Evolutionary conservation across 2,329 filamentous ascomycete genomes (phyloP).

Genomic region (Neopestalotiopsis sp.): DNA sequence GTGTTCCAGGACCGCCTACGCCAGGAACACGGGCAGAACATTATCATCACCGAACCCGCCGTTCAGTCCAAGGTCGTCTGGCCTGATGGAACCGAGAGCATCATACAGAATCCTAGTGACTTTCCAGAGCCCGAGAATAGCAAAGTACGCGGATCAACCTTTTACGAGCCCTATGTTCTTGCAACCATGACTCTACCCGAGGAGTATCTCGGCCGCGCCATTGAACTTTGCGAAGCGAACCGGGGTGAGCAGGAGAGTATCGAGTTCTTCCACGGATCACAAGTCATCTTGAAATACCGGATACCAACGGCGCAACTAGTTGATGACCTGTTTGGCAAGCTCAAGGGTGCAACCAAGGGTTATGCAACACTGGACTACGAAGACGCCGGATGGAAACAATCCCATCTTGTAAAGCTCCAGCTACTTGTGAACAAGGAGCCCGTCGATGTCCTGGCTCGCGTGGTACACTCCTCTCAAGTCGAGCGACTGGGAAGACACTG

Average conservation of each 20-base stretch:
- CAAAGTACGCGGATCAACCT: constrained; percentile 47
- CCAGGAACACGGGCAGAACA: constrained; percentile 91
- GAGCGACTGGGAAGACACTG: constrained; percentile 82
- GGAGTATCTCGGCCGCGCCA: constrained; percentile 91
- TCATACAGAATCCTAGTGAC: constrained; percentile 84
- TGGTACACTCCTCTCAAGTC: constrained; percentile 83
- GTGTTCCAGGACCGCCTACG: constrained; percentile 95
- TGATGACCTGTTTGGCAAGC: constrained; percentile 95
- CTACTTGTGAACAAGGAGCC: constrained; percentile 91
- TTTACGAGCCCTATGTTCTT: constrained; percentile 61
- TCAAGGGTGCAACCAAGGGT: constrained; percentile 92
- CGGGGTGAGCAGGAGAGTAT: constrained; percentile 86
- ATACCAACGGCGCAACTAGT: constrained; percentile 88
- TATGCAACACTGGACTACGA: constrained; percentile 98
- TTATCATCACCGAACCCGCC: constrained; percentile 96
- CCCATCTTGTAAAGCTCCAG: constrained; percentile 85
- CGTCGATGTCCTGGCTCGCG: constrained; percentile 91
- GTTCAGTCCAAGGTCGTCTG: constrained; percentile 89
- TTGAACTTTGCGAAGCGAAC: constrained; percentile 91
- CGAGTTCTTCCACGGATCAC: constrained; percentile 88
- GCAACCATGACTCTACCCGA: constrained; percentile 91
- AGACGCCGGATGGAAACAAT: constrained; percentile 84
- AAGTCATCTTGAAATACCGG: constrained; percentile 94
- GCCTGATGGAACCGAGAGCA: constrained; percentile 74
- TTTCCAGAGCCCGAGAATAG: constrained; percentile 75